These are phyloP conservation scores for Penicillium salamii DNA, from an alignment of 495 filamentous ascomycete species.

Conservation along the genomic window DNA sequence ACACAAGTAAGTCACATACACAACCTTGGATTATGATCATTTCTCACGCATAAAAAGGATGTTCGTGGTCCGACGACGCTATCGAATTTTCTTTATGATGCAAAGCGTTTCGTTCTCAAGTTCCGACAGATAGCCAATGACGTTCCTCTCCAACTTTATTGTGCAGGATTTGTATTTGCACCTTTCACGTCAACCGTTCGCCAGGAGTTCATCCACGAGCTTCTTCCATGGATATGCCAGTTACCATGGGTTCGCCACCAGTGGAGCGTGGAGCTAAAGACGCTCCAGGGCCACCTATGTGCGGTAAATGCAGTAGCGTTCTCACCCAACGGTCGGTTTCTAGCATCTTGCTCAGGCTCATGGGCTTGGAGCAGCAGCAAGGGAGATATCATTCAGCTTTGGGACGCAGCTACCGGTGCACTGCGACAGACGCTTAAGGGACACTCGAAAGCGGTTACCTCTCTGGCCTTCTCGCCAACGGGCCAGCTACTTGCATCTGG, in stretches of 20 bases:
- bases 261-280: slow-evolving; percentile 15
- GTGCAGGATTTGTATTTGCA: slow-evolving; percentile 34
- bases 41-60: too few species aligned
- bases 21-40: neutral
- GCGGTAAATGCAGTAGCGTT: slow-evolving; percentile 14
- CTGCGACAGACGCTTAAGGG: slow-evolving; percentile 17
- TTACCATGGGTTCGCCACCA: slow-evolving; percentile 16
- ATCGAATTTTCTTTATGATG: slow-evolving; percentile 20
- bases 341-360: slow-evolving; percentile 22
- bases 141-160: slow-evolving; percentile 23
- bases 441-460: slow-evolving; percentile 11
- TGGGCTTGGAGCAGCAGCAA: too few species aligned
- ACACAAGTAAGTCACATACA: slow-evolving; percentile 2
- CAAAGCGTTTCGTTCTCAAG: slow-evolving; percentile 32
- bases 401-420: slow-evolving; percentile 16
- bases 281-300: slow-evolving; percentile 20
- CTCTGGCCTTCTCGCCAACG: slow-evolving; percentile 24
- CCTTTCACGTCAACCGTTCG: slow-evolving; percentile 11
- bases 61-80: slow-evolving; percentile 6
- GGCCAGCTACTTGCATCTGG: slow-evolving; percentile 17
- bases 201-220: slow-evolving; percentile 7
- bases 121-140: slow-evolving; percentile 31
- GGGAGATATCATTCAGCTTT: slow-evolving; percentile 25
- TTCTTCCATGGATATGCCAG: slow-evolving; percentile 15
- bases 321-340: slow-evolving; percentile 19